Evolutionary conservation across 2,329 filamentous ascomycete species (phyloP).

Genomic region (Aureobasidium vineae): DNA sequence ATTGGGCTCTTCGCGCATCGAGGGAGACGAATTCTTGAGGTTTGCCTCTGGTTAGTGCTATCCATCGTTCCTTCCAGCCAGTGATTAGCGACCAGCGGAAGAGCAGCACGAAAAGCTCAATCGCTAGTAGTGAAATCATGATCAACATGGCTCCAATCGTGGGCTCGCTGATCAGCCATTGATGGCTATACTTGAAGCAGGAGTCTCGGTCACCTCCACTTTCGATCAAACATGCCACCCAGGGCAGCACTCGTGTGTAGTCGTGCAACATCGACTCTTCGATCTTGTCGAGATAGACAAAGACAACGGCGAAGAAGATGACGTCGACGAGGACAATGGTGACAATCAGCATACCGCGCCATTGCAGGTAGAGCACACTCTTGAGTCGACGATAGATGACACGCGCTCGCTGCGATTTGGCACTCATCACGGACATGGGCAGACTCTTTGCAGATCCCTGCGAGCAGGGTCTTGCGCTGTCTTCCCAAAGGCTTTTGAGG

Average conservation of each 20-base stretch:
- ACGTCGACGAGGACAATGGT: constrained; percentile 88
- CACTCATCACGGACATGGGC: constrained; percentile 72
- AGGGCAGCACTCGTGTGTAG: constrained; percentile 58
- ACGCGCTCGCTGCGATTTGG: constrained; percentile 75
- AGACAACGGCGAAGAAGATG: constrained; percentile 88
- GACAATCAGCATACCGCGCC: constrained; percentile 88
- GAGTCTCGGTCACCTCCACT: constrained; percentile 59
- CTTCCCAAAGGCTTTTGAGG: constrained; percentile 71
- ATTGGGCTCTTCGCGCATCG: constrained; percentile 56
- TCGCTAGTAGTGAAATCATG: constrained; percentile 74
- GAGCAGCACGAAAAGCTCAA: constrained; percentile 81
- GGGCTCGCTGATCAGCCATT: constrained; percentile 68
- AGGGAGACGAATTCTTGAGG: constrained; percentile 85
- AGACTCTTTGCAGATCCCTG: constrained; percentile 53
- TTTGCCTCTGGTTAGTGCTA: constrained; percentile 40
- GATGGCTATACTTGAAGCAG: constrained; percentile 62
- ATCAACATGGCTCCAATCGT: constrained; percentile 80
- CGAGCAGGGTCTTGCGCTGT: constrained; percentile 52
- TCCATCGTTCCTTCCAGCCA: constrained; percentile 72
- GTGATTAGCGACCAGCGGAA: constrained; percentile 79
- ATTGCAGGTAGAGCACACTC: constrained; percentile 86
- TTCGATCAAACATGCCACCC: constrained; percentile 68
- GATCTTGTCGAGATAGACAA: constrained; percentile 80
- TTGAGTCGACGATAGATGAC: constrained; percentile 85
- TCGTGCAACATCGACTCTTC: constrained; percentile 58